Base-by-base conservation (phyloP, 2,329 filamentous ascomycete genomes). In the Scortechinia acanthostroma region DNA sequence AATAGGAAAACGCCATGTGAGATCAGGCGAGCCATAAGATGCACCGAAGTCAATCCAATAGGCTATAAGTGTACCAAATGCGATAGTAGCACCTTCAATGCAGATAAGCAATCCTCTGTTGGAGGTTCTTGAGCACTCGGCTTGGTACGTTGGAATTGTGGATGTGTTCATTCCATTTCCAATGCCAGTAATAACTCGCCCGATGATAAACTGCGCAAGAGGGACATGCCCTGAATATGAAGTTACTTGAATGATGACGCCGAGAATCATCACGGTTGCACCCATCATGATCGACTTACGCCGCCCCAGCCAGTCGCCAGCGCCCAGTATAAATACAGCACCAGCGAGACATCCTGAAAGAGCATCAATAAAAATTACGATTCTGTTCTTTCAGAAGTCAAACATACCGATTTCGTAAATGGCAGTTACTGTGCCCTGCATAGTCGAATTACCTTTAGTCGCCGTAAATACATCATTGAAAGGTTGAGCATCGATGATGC, bases 111-210 rank as follows among this genome's bases (percentile, higher is more conserved):
- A 19, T 6, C 35, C 35, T 6, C 35, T 6, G 35, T 40, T 40
- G 10, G 10, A 13, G 17, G 35, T 13, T 6, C 35, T 40, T 10
- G 35, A 13, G 20, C 25, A 40, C 17, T 40, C 35, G 6, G 35
- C 6, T 17, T 74, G 71, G 51, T 74, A 76, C 4, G 69, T 73
- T 2, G 72, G 73, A 22, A 75, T 74, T 0, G 71, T 75, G 0
- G 66, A 68, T 3, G 71, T 76, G 56, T 76, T 76, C 60, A 77
- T 74, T 17, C 73, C 73, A 48, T 76, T 76, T 4, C 73, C 73
- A 17, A 76, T 56, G 45, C 73, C 73, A 16, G 73, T 76, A 43
- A 76, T 63, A 3, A 67, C 64, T 43, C 73, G 65, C 6, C 73
- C 73, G 45, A 75, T 56, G 48, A 76, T 73, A 56, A 76, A 72